Evolutionary conservation across 257 asterid genomes (phyloP), one percentile per base, ranked within the genome.

Genomic region (Nicotiana knightiana): DNA sequence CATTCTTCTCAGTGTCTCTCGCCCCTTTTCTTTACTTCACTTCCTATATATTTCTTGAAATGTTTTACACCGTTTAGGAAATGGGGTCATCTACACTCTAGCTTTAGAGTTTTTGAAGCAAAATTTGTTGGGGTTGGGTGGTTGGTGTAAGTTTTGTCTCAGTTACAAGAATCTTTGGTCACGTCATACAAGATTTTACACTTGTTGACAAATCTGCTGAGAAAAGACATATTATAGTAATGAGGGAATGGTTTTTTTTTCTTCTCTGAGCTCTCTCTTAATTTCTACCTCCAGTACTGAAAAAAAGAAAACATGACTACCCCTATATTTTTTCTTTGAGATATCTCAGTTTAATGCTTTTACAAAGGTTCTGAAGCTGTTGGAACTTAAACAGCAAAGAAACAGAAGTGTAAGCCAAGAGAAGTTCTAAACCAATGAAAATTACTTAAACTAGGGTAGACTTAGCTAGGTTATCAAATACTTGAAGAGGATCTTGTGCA

Each of bases 131-230:
- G 75, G 32, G 46, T 10, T 43, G 77, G 48, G 79, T 81, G 84
- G 83, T 83, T 84, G 82, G 76, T 37, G 80, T 78, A 84, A 83
- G 84, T 86, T 86, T 83, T 82, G 76, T 86, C 78, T 81, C 76
- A 61, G 85, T 64, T 84, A 48, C 85, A 85, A 91, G 92, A 92
- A 94, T 91, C 91, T 94, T 92, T 91, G 84, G 87, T 90, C 92
- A 87, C 91, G 92, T 91, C 96, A 92, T 43, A 83, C 90, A 88
- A 58, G 93, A 91, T 90, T 87, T 89, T 86, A 90, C 90, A 84
- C 89, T 87, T 91, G 89, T 89, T 83, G 85, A 88, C 87, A 83
- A 86, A 80, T 82, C 77, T 81, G 92, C 70, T 80, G 91, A 86
- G 87, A 85, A 79, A 89, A 84, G 85, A 82, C 62, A 82, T 54